Conservation (phyloP, 345 rosid genomes). For the Eucalyptus fibrosa region DNA sequence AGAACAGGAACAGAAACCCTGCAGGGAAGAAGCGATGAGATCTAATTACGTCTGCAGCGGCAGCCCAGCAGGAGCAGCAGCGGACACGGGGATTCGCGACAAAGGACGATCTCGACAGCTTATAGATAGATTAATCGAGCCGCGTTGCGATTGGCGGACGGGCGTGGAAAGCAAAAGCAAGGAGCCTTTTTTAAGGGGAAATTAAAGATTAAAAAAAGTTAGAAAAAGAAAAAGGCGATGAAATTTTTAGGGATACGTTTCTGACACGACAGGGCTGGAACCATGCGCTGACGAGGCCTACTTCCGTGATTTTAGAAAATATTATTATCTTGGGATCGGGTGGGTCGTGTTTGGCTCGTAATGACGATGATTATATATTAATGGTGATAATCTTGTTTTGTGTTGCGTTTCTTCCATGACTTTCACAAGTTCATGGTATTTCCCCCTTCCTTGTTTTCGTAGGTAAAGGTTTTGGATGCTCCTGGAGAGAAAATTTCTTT, state of each 20-base stretch:
- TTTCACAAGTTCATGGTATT: not conserved
- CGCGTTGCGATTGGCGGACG: not conserved
- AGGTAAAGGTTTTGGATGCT: not conserved
- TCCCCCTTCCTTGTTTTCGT: not conserved
- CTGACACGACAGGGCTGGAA: not conserved
- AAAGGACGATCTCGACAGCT: not conserved
- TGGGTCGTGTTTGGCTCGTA: not conserved
- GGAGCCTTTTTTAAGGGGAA: not conserved
- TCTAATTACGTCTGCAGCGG: not conserved
- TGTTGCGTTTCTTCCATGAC: not conserved
- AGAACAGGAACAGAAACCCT: not conserved
- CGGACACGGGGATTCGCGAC: conserved; percentile 10
- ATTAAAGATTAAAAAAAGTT: not conserved
- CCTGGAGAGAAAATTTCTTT: not conserved
- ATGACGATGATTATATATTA: not conserved
- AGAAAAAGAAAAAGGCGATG: rapidly evolving
- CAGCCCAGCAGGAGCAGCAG: not conserved
- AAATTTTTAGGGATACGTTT: not conserved
- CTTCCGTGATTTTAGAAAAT: not conserved
- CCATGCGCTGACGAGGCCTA: not conserved
- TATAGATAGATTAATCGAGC: not conserved
- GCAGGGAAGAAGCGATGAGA: not conserved
- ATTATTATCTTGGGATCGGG: not conserved
- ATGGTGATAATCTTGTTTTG: not conserved
- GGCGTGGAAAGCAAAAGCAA: not conserved